Evolutionary conservation across 768 basidiomycete species (phyloP).

Genomic region (Galerina sulciceps): DNA sequence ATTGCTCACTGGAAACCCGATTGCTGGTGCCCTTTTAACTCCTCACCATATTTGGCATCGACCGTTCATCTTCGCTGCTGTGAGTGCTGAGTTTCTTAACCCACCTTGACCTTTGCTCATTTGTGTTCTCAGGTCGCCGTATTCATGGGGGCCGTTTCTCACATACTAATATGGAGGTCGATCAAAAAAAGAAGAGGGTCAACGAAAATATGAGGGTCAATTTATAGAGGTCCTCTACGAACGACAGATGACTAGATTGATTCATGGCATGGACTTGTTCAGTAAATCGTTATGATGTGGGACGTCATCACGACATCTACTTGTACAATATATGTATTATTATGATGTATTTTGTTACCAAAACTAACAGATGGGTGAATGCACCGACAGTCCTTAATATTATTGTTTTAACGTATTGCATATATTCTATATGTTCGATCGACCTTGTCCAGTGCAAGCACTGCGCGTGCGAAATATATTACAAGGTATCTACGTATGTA

Average conservation of each 20-base stretch:
- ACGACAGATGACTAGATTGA: not conserved
- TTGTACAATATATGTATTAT: slow-evolving; percentile 4
- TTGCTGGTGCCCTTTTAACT: slow-evolving; percentile 53
- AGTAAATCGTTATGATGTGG: not conserved
- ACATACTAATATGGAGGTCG: slow-evolving; percentile 34
- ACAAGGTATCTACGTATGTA: too few relatives aligned
- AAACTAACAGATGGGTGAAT: too few relatives aligned
- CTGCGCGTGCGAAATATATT: too few relatives aligned
- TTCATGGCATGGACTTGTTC: not conserved
- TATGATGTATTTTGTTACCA: not conserved
- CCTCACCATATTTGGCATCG: slow-evolving; percentile 43
- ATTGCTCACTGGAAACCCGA: slow-evolving; percentile 52
- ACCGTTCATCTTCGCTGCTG: slow-evolving; percentile 49
- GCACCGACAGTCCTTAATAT: too few relatives aligned
- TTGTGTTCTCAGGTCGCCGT: slow-evolving; percentile 30
- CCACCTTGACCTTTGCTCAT: not conserved
- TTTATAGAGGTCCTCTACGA: not conserved
- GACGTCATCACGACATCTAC: not conserved
- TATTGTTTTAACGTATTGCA: too few relatives aligned
- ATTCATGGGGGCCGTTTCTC: slow-evolving; percentile 37
- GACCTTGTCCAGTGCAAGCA: too few relatives aligned
- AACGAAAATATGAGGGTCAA: slow-evolving; percentile 12
- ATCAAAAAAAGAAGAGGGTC: slow-evolving; percentile 34
- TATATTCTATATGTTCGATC: too few relatives aligned
- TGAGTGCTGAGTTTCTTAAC: slow-evolving; percentile 26